phyloP scores from a whole-genome alignment of 2,329 filamentous ascomycete genomes.

The Microcyclosporella mali region DNA sequence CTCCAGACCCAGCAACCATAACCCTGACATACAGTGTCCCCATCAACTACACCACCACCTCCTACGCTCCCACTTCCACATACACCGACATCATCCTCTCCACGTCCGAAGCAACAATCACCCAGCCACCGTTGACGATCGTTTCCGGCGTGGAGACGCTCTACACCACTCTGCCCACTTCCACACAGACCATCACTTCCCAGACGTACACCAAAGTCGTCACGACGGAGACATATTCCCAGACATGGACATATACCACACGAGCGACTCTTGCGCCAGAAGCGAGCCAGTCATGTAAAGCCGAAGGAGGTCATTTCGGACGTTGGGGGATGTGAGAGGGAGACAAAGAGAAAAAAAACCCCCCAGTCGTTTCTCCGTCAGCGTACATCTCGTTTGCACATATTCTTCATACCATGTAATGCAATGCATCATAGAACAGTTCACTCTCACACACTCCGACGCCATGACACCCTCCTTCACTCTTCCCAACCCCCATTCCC shows the following conservation, averaged over 20 bases:
- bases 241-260: background rate
- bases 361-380: too few relatives aligned
- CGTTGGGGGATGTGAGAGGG: too few relatives aligned
- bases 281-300: background rate
- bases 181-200: background rate
- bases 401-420: too few relatives aligned
- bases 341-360: too few relatives aligned
- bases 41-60: slow-evolving; percentile 12
- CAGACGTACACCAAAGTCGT: background rate
- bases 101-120: slow-evolving; percentile 30
- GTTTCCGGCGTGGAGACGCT: slow-evolving; percentile 30
- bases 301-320: background rate
- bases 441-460: too few relatives aligned
- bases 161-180: slow-evolving; percentile 2
- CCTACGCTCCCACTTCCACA: slow-evolving; percentile 25
- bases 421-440: too few relatives aligned
- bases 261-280: background rate
- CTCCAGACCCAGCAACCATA: background rate
- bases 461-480: background rate
- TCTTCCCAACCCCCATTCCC: background rate
- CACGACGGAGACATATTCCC: background rate
- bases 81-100: slow-evolving; percentile 17
- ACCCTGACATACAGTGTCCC: slow-evolving; percentile 1
- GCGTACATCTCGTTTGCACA: too few relatives aligned
- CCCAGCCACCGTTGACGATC: slow-evolving; percentile 20